Evolutionary conservation across 1,284 basidiomycete genomes (phyloP).

Genomic region (Anthracocystis panici-leucophaei): DNA sequence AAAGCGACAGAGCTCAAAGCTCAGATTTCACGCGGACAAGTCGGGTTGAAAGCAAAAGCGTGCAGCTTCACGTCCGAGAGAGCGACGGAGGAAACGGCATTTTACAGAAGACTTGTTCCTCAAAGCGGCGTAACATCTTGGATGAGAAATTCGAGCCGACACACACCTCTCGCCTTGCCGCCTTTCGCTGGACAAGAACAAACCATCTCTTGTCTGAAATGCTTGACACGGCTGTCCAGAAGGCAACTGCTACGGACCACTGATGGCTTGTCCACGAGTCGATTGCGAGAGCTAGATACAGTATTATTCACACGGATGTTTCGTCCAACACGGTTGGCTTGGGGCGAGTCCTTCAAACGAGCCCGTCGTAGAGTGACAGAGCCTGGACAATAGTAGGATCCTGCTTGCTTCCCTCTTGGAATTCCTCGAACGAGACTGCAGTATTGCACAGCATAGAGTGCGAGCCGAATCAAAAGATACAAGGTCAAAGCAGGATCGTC

Average conservation of each 20-base stretch:
- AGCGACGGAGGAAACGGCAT: not conserved
- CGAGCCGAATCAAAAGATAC: not conserved
- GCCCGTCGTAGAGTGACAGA: slow-evolving; percentile 64
- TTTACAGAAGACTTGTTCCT: too few species aligned
- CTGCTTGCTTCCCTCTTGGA: slow-evolving; percentile 68
- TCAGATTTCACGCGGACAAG: slow-evolving; percentile 22
- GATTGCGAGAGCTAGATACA: slow-evolving; percentile 13
- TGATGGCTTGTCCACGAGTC: slow-evolving; percentile 2
- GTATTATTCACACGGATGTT: slow-evolving; percentile 23
- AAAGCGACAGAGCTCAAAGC: slow-evolving; percentile 21
- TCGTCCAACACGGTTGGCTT: slow-evolving; percentile 3
- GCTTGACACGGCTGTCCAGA: not conserved
- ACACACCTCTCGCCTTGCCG: not conserved
- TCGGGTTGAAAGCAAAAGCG: slow-evolving; percentile 13
- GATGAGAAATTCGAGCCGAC: not conserved
- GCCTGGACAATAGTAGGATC: slow-evolving; percentile 69
- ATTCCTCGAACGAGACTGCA: slow-evolving; percentile 68
- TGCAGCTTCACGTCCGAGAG: slow-evolving; percentile 32
- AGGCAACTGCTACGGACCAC: too few species aligned
- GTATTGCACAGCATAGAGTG: not conserved
- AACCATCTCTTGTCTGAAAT: too few species aligned
- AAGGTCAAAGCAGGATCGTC: not conserved
- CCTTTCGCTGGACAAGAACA: too few species aligned
- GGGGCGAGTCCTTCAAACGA: slow-evolving; percentile 17
- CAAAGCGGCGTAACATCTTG: slow-evolving; percentile 12